Evolutionary conservation across 1,284 basidiomycete genomes (phyloP).

Genomic region (Papiliotrema nemorosa): DNA sequence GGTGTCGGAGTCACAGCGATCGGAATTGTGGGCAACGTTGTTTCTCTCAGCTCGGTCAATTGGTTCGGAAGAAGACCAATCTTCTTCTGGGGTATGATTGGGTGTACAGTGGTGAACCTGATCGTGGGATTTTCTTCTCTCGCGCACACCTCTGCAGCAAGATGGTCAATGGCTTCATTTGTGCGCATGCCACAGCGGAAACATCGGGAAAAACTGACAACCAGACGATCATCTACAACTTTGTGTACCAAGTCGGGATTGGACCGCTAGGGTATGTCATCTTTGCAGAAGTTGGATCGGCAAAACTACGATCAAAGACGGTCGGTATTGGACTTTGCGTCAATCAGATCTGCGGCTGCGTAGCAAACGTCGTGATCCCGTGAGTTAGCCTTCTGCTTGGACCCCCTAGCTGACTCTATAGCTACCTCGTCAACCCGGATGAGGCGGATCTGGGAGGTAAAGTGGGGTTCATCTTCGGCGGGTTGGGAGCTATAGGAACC

Average conservation of each 20-base stretch:
- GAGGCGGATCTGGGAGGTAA: constrained; percentile 19
- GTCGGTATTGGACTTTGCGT: constrained; percentile 48
- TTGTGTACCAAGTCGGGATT: constrained; percentile 25
- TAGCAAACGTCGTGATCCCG: constrained; percentile 28
- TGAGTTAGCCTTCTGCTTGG: not conserved
- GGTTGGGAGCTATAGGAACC: constrained; percentile 13
- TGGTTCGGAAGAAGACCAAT: constrained; percentile 47
- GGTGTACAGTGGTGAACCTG: constrained; percentile 46
- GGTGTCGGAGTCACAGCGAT: constrained; percentile 37
- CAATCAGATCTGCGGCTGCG: constrained; percentile 24
- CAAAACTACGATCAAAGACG: constrained; percentile 49
- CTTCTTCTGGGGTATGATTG: constrained; percentile 49
- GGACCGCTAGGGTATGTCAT: constrained; percentile 24
- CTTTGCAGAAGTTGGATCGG: constrained; percentile 45
- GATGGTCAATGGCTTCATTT: constrained; percentile 12
- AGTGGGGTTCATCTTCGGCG: constrained; percentile 21
- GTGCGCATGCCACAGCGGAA: constrained; percentile 7
- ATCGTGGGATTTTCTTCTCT: constrained; percentile 41
- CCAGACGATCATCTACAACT: constrained; percentile 21
- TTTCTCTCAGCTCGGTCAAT: constrained; percentile 22
- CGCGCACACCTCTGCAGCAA: constrained; percentile 25
- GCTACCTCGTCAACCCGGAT: constrained; percentile 20
- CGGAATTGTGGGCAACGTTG: constrained; percentile 22
- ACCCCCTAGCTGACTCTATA: not conserved
- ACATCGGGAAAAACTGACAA: not conserved